Percentiles rank a stretch among this genome's conserved stretches.
Conservation (phyloP, 371 early-diverging fungal species). For the Mortierella sp. region DNA sequence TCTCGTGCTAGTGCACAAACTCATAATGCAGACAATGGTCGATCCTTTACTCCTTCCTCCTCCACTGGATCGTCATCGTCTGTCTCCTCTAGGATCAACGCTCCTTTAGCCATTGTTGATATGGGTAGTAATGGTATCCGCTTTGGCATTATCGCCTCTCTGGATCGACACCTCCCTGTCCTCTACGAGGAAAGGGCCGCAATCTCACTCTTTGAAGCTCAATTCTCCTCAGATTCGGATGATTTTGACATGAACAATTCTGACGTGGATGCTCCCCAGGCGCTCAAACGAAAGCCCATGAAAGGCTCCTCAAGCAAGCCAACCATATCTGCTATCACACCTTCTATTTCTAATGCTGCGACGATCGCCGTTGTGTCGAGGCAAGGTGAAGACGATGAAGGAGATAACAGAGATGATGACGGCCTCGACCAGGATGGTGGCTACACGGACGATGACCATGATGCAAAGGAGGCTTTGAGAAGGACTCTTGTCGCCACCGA, state of each 20-base stretch:
- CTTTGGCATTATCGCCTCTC: conserved; percentile 68
- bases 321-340: conserved; percentile 2
- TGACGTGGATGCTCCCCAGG: not conserved
- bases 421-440: conserved; percentile 13
- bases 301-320: not conserved
- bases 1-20: conserved; percentile 1
- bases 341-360: conserved; percentile 39
- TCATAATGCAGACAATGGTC: not conserved
- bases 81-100: conserved; percentile 33
- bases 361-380: conserved; percentile 33
- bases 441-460: conserved; percentile 7
- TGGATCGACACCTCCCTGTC: conserved; percentile 72
- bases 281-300: not conserved
- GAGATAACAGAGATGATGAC: not conserved
- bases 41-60: not conserved
- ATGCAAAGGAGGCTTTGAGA: conserved; percentile 21
- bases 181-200: conserved; percentile 74
- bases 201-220: conserved; percentile 71
- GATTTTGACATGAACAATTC: conserved; percentile 11
- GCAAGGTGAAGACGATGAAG: conserved; percentile 2
- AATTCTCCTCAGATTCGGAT: conserved; percentile 24
- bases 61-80: conserved; percentile 5
- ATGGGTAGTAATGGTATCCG: conserved; percentile 82
- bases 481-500: conserved; percentile 38
- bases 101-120: conserved; percentile 72